Conservation (phyloP, 2,329 filamentous ascomycete species). For the Curvularia verruculosa region DNA sequence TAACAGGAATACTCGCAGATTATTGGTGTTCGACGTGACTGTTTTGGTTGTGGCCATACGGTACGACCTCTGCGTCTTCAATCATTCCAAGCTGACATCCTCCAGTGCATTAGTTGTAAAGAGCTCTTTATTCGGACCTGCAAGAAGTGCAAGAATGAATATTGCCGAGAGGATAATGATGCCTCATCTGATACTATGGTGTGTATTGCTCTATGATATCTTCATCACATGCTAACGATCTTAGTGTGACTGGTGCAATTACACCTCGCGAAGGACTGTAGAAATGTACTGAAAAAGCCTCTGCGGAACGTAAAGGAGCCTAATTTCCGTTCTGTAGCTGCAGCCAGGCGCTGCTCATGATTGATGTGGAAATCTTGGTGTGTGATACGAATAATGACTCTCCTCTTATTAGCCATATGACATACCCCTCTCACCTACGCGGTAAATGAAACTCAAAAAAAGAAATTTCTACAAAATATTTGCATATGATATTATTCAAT, state of each 20-base stretch:
- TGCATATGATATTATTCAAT: background rate
- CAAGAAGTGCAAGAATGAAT: slow-evolving; percentile 74
- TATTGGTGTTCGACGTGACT: slow-evolving; percentile 68
- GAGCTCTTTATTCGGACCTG: slow-evolving; percentile 73
- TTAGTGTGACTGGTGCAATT: slow-evolving; percentile 52
- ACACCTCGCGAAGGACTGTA: slow-evolving; percentile 42
- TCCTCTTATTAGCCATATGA: slow-evolving; percentile 15
- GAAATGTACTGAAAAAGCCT: slow-evolving; percentile 41
- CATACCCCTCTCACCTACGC: slow-evolving; percentile 29
- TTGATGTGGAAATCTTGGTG: background rate
- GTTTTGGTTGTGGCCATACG: slow-evolving; percentile 85
- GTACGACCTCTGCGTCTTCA: slow-evolving; percentile 51
- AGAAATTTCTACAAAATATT: background rate
- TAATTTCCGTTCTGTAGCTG: background rate
- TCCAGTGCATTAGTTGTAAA: slow-evolving; percentile 77
- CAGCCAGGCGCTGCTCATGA: background rate
- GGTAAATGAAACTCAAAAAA: background rate
- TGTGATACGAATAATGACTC: slow-evolving; percentile 19
- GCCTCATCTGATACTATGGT: slow-evolving; percentile 70
- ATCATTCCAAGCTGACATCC: slow-evolving; percentile 12
- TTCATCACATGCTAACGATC: slow-evolving; percentile 9
- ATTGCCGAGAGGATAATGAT: slow-evolving; percentile 83
- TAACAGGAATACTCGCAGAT: slow-evolving; percentile 41
- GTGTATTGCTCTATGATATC: slow-evolving; percentile 13
- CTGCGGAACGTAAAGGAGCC: background rate